phyloP scores from a whole-genome alignment of 208 protist species.

The Leishmania aethiopica region DNA sequence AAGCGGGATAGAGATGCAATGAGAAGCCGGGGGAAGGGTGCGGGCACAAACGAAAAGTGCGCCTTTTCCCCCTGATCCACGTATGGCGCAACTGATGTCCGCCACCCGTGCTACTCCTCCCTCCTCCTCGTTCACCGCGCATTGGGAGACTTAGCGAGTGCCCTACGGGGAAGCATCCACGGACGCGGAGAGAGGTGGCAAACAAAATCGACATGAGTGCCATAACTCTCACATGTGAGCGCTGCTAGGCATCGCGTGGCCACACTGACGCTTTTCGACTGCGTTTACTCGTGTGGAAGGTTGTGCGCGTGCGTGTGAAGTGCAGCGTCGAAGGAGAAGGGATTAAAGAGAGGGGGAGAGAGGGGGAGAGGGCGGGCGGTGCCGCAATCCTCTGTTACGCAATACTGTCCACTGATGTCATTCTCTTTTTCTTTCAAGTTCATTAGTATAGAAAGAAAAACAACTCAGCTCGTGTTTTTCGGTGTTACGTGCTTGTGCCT shows the following conservation, averaged over 20 bases:
- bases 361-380: background rate
- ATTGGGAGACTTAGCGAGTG: background rate
- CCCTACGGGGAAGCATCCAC: background rate
- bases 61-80: background rate
- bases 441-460: conserved; percentile 1
- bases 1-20: background rate
- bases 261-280: background rate
- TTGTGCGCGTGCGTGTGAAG: background rate
- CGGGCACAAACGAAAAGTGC: background rate
- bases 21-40: background rate
- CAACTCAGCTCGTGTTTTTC: background rate
- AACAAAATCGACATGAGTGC: background rate
- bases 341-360: background rate
- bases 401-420: background rate
- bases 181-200: background rate
- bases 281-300: background rate
- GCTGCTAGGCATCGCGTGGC: too few species aligned
- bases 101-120: background rate
- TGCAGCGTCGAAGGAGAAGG: background rate
- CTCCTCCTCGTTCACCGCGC: background rate
- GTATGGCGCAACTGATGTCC: background rate
- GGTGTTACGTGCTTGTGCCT: conserved; percentile 1
- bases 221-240: background rate
- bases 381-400: background rate
- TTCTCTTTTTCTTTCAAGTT: conserved; percentile 1